Evolutionary conservation across 495 filamentous ascomycete genomes (phyloP), one percentile per base, ranked within the genome.

Genomic region (Rhypophila decipiens): DNA sequence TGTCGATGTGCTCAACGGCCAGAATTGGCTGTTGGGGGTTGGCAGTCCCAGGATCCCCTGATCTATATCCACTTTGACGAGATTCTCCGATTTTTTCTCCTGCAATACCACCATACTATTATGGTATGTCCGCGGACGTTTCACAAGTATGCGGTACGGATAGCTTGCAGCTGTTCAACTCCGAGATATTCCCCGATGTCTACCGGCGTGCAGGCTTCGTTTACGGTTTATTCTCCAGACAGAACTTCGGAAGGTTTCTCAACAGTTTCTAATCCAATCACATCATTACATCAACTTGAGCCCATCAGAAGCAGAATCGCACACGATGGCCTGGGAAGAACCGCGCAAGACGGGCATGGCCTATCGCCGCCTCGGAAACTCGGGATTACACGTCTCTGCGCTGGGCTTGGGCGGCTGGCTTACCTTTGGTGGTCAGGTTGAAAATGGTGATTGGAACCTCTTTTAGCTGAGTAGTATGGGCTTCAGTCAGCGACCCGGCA

Each of bases 331-430:
- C 24, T 65, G 57, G 56, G 46, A 52, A 54, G 57, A 57, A 52
- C 54, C 57, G 18, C 47, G 58, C 9, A 61, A 59, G 18, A 61
- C 60, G 23, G 58, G 58, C 56, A 53, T 53, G 51, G 27, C 41
- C 50, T 84, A 81, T 63, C 78, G 82, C 46, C 69, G 71, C 54
- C 75, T 85, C 9, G 82, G 82, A 47, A 71, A 71, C 15, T 78
- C 80, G 4, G 82, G 81, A 0, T 64, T 85, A 22, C 79, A 84
- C 50, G 80, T 84, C 24, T 84, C 82, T 0, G 75, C 71, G 4
- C 73, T 85, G 18, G 73, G 73, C 15, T 67, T 85, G 3, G 82
- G 81, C 37, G 76, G 77, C 33, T 80, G 76, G 77, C 69, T 84
- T 21, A 85, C 81, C 2, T 84, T 58, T 37, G 58, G 77, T 42